Conservation (phyloP, 2,329 filamentous ascomycete species). For the Aspergillus melleus region DNA sequence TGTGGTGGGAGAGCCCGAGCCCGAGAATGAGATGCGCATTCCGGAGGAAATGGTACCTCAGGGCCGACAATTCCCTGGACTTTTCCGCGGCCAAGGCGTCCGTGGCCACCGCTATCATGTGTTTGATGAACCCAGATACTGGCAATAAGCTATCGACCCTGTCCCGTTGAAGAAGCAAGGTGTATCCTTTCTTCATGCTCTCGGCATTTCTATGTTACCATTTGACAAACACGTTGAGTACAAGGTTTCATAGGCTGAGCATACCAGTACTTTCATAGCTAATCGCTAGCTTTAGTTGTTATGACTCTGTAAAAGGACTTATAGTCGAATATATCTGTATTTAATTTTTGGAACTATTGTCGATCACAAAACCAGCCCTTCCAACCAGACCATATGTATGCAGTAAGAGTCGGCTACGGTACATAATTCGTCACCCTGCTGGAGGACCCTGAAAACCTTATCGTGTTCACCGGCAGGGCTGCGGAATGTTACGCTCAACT, state of each 20-base stretch:
- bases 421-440: neutral
- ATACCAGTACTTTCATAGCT: conserved; percentile 7
- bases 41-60: conserved; percentile 72
- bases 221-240: conserved; percentile 2
- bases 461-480: neutral
- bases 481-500: conserved; percentile 6
- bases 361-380: neutral
- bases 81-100: conserved; percentile 84
- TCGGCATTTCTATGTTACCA: neutral
- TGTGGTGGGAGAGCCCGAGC: conserved; percentile 70
- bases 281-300: conserved; percentile 2
- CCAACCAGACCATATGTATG: too few relatives aligned
- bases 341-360: neutral
- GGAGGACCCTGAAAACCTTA: neutral
- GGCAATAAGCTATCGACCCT: conserved; percentile 32
- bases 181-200: neutral
- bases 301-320: conserved; percentile 11
- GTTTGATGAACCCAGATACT: conserved; percentile 85
- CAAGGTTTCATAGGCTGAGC: conserved; percentile 2
- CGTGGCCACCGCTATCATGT: conserved; percentile 92
- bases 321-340: conserved; percentile 3
- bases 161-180: neutral
- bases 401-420: too few relatives aligned
- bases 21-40: conserved; percentile 64
- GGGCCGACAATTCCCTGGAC: conserved; percentile 76